Conservation (phyloP, 1,284 basidiomycete genomes). For the Cystobasidiaceae sp. region DNA sequence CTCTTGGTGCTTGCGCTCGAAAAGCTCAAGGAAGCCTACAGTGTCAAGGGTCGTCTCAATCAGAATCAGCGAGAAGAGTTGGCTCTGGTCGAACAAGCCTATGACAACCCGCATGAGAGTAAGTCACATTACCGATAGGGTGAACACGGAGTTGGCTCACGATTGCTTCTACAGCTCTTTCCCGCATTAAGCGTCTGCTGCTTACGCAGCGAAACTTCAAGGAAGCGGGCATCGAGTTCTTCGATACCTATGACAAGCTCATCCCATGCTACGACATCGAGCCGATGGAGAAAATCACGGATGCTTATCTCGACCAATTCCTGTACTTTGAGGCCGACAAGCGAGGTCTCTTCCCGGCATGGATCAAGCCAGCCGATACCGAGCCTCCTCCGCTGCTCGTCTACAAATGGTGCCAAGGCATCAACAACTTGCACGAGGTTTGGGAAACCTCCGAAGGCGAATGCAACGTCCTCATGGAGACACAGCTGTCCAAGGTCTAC, state of each 20-base stretch:
- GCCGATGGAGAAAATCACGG: conserved; percentile 96
- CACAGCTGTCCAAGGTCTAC: conserved; percentile 88
- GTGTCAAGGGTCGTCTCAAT: conserved; percentile 92
- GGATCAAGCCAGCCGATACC: conserved; percentile 95
- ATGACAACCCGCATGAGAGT: conserved; percentile 88
- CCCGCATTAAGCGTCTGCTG: conserved; percentile 90
- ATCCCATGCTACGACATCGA: conserved; percentile 98
- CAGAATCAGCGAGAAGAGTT: conserved; percentile 94
- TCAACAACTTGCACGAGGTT: conserved; percentile 86
- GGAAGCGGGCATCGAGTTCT: conserved; percentile 78
- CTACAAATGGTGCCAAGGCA: conserved; percentile 95
- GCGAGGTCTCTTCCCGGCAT: conserved; percentile 88
- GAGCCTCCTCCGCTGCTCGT: conserved; percentile 92
- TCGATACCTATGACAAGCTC: conserved; percentile 71
- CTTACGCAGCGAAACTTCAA: conserved; percentile 96
- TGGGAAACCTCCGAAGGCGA: conserved; percentile 97
- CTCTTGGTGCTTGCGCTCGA: conserved; percentile 88
- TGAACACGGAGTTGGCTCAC: conserved; percentile 24
- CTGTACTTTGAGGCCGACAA: conserved; percentile 74
- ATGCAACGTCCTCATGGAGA: conserved; percentile 96
- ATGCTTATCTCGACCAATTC: conserved; percentile 66
- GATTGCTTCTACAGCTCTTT: conserved; percentile 57
- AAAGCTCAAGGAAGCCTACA: conserved; percentile 95
- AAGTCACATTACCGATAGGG: conserved; percentile 43
- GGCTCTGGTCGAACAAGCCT: conserved; percentile 92